A percentile compares a stretch with the other conserved stretches of the same genome.
Evolutionary conservation across 2,329 filamentous ascomycete species (phyloP).

Genomic region (Cladosporium colombiae): DNA sequence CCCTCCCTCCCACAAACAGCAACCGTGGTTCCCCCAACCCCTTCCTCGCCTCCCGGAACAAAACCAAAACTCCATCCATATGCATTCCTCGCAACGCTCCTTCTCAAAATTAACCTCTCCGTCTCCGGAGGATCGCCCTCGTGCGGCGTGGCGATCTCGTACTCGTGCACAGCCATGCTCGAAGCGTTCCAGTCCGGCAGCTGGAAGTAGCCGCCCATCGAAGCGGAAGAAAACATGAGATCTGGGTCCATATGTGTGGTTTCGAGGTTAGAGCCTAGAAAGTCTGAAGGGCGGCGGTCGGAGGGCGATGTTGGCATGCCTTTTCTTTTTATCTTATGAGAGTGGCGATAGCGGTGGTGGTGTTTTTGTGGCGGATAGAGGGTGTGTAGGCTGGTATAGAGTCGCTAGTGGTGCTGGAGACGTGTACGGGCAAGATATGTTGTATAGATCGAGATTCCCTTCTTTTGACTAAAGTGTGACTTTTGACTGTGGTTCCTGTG

Average conservation of each 20-base stretch:
- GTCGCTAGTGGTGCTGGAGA: background rate
- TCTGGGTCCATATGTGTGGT: background rate
- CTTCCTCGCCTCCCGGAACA: background rate
- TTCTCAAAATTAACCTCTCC: background rate
- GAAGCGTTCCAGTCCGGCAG: background rate
- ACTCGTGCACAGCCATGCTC: background rate
- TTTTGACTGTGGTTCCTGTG: background rate
- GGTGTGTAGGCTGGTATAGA: background rate
- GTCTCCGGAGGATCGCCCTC: background rate
- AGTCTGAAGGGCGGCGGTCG: background rate
- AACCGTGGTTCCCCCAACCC: background rate
- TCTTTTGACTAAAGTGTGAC: background rate
- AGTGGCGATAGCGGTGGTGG: background rate
- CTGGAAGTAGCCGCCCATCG: background rate
- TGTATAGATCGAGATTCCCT: background rate
- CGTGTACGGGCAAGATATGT: background rate
- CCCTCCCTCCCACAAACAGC: background rate
- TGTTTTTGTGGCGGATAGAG: background rate
- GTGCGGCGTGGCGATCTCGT: background rate
- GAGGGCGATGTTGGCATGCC: background rate
- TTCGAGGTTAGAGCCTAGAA: background rate
- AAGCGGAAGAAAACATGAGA: background rate
- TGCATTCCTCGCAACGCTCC: background rate
- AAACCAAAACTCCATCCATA: background rate
- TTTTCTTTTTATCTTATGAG: background rate